Conservation (phyloP, 2,329 filamentous ascomycete species). For the Myriangium duriaei region DNA sequence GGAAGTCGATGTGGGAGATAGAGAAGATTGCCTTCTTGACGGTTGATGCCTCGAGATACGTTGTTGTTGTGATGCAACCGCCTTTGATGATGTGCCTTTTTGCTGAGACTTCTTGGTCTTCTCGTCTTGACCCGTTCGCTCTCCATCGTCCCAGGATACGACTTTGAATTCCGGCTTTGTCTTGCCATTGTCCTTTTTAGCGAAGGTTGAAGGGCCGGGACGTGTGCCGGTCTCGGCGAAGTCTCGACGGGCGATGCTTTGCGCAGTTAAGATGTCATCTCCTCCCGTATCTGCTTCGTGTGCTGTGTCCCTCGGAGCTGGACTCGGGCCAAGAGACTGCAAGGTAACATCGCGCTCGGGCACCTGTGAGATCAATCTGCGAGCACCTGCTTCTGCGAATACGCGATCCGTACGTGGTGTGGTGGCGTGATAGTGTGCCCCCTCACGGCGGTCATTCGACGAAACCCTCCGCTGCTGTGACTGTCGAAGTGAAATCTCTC, state of each 20-base stretch:
- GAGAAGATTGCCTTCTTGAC: too few species aligned
- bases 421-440: slow-evolving; percentile 4
- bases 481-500: not conserved
- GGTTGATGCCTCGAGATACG: too few species aligned
- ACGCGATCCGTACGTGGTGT: slow-evolving; percentile 2
- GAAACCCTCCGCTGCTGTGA: not conserved
- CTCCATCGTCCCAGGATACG: too few species aligned
- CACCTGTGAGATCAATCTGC: not conserved
- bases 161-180: not conserved
- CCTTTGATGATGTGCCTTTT: too few species aligned
- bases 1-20: too few species aligned
- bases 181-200: too few species aligned
- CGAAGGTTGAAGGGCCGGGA: too few species aligned
- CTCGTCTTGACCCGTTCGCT: too few species aligned
- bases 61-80: too few species aligned
- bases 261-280: not conserved
- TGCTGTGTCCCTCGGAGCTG: too few species aligned
- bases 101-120: too few species aligned
- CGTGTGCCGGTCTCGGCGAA: not conserved
- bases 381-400: slow-evolving; percentile 7
- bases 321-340: too few species aligned
- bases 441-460: not conserved
- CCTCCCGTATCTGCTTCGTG: not conserved
- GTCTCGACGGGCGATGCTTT: not conserved
- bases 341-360: not conserved